Evolutionary conservation across 306 rosid genomes (phyloP).

Genomic region (Alnus rubra): DNA sequence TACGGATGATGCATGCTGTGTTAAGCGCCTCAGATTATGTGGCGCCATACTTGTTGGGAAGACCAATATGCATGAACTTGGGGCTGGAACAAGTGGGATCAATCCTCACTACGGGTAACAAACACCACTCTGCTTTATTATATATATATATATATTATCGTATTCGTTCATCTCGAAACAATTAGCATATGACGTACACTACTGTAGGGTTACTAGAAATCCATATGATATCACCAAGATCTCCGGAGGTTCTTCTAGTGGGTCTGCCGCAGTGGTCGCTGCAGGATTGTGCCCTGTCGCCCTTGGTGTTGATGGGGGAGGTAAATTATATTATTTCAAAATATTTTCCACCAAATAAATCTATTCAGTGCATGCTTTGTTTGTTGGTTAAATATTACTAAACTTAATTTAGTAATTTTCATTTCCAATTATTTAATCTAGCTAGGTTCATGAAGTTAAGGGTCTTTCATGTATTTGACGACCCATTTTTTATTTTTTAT

Average conservation of each 20-base stretch:
- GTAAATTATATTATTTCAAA: conserved; percentile 33
- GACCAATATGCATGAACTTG: conserved; percentile 98
- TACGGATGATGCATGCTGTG: conserved; percentile 75
- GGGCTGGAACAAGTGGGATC: conserved; percentile 93
- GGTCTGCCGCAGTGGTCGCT: conserved; percentile 92
- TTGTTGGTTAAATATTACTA: no score
- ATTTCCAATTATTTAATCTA: no score
- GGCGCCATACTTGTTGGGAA: conserved; percentile 90
- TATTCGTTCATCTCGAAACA: neutral
- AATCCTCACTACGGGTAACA: conserved; percentile 92
- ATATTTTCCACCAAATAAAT: neutral
- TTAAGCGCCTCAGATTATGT: conserved; percentile 66
- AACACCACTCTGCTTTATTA: neutral
- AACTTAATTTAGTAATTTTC: no score
- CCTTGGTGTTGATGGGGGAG: conserved; percentile 99
- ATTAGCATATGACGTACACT: no score
- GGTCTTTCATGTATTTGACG: no score
- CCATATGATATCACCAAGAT: conserved; percentile 62
- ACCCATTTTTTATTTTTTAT: no score
- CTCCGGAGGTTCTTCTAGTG: conserved; percentile 94
- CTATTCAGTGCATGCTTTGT: neutral
- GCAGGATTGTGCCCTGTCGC: conserved; percentile 93
- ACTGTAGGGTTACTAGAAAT: conserved; percentile 72
- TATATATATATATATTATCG: neutral
- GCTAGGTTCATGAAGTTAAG: no score